Evolutionary conservation across 2,329 filamentous ascomycete species (phyloP), one percentile per base, ranked within the genome.

Genomic region (Alternaria alternata): DNA sequence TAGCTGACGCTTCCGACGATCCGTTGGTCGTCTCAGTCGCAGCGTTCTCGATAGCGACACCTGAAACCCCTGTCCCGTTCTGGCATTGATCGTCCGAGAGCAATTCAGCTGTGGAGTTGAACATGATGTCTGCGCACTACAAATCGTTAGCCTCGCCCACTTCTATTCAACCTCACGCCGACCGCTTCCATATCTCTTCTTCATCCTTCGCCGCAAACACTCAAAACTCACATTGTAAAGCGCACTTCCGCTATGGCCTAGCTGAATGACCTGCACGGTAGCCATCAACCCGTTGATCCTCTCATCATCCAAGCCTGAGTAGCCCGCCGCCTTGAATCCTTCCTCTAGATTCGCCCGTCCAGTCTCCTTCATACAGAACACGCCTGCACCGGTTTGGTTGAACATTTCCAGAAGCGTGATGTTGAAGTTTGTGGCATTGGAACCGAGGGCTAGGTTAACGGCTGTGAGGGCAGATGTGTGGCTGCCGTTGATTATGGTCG

Each of bases 381-480:
- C 78, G 5, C 82, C 82, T 12, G 80, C 79, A n/a, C 79, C 79
- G 0, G 82, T 84, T 69, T 83, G 81, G 67, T 84, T 84, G 71
- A 83, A 82, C 42, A 73, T 68, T 18, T 73, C 68, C 4, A 82
- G 72, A 16, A 84, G 74, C 16, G 72, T 74, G 63, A 83, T 80
- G 67, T 84, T 83, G 75, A 83, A 82, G 55, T 72, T 69, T 16
- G 81, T 79, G 5, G 79, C 78, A 51, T 77, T 76, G 42, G 63
- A 66, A 54, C 75, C 81, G 43, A 84, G 66, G 6, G 79, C 82
- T 4, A 84, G 74, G 65, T 84, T 84, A 46, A 84, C 75, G 54
- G 80, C 81, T 2, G 82, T 83, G 28, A 82, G 75, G 3, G 82
- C 81, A 65, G 74, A 80, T 18, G 70, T 69, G 68, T 84, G 82